Base-by-base conservation (phyloP, 345 rosid species). In the Chamaenerion angustifolium region DNA sequence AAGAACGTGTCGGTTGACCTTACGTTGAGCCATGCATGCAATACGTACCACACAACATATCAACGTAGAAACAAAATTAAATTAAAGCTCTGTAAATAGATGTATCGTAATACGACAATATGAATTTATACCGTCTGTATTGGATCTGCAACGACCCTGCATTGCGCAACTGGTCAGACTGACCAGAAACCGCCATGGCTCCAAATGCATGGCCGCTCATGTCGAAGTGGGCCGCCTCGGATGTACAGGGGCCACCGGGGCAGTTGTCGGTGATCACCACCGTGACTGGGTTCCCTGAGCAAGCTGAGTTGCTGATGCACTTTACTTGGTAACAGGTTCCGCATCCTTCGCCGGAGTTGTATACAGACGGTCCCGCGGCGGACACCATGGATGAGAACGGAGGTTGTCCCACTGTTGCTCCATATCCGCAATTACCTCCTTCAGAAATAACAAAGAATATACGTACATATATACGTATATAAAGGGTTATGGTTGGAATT, bases 341-440 rank as follows among this genome's bases (percentile, higher is more conserved):
- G 53, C 95, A 85, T 43, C 90, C 95, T 64, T 71, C 52, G 48
- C 84, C 88, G 10, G 68, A 63, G n/a, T 59, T 51, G 71, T 55
- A 77, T 0, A 80, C 37, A 17, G 83, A 68, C 69, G 76, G 81
- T 0, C 79, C 79, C 44, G 79, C 85, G 1, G 85, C 85, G 10
- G 90, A 65, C 55, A 77, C 46, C 75, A 71, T 59, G 8, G 76
- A 65, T 17, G 52, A 25, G 46, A 79, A 71, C 1, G 87, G 89
- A 9, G 69, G 45, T 57, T 54, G 56, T 14, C 21, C 76, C 8
- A 79, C 81, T 3, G 67, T 64, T 5, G 6, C 21, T 8, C 64
- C 69, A 60, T 68, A 77, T 13, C 87, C 95, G 62, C 87, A 85
- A 59, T 77, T 86, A 55, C 94, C 94, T 11, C 94, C 94, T 78